Evolutionary conservation across 1,284 basidiomycete genomes (phyloP), one percentile per base, ranked within the genome.

Genomic region (Boletus mariae): DNA sequence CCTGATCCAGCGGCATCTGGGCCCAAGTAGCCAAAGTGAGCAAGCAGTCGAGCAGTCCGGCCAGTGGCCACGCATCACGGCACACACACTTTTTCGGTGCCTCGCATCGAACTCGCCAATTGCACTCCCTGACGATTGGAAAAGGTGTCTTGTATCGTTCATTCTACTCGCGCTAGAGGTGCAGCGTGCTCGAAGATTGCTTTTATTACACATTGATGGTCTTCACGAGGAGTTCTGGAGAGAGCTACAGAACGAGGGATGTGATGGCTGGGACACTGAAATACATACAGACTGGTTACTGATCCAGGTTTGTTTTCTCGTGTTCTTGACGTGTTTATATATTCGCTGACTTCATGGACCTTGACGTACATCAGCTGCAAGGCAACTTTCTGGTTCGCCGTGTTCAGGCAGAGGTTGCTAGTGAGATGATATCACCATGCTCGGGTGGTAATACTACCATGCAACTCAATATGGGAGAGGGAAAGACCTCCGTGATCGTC

Each of bases 231-330:
- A 74, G 58, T 58, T 6, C 34, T 68, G 31, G 20, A 71, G 67
- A 57, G 76, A 75, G 49, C 47, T 69, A 9, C 52, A 60, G 34
- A 71, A 72, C 49, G 53, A 25, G 1, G 57, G 55, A 0, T 53
- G 48, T 32, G 46, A 62, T 20, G 52, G 40, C 2, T 51, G 59
- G 53, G 41, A 62, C 23, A 54, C 58, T 5, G 48, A 57, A 15
- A 32, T 32, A 13, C 47, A 67, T 45, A 55, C 67, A 1, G 75
- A 76, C 52, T 79, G 77, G 77, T 61, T 78, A 1, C 56, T 78
- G 20, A 68, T 78, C 20, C 75, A 78, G 67, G 73, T 76, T 2
- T 32, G 45, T 31, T 45, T 13, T 20, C 31, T 10, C 9, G 20
- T 20, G 20, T 20, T 20, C 20, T 9, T 12, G 31, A 11, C 3